These are phyloP conservation scores for Neonectria sp. DNA, from an alignment of 2,329 filamentous ascomycete species.

Conservation along the genomic window DNA sequence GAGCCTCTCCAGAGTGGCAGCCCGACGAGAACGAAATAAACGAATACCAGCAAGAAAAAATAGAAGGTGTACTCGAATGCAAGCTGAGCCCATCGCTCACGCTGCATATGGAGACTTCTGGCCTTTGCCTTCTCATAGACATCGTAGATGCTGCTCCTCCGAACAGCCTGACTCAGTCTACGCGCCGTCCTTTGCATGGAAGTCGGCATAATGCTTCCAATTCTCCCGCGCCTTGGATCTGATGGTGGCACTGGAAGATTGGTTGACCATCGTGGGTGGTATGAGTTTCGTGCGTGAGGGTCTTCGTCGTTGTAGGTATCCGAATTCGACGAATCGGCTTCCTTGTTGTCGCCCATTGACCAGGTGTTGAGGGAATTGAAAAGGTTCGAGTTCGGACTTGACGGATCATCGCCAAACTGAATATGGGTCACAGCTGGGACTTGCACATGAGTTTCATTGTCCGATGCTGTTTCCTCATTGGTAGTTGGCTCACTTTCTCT, in stretches of 20 bases:
- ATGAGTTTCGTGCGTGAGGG: not conserved
- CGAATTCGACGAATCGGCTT: not conserved
- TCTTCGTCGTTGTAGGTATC: not conserved
- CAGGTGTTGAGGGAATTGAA: not conserved
- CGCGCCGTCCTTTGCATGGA: not conserved
- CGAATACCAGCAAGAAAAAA: not conserved
- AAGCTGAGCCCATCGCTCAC: conserved; percentile 17
- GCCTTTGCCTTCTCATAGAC: conserved; percentile 27
- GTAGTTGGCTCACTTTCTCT: not conserved
- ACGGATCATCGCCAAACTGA: not conserved
- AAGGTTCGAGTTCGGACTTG: not conserved
- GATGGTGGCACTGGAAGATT: not conserved
- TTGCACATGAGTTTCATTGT: not conserved
- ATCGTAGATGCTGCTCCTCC: conserved; percentile 21
- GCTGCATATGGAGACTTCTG: conserved; percentile 16
- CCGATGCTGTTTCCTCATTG: not conserved
- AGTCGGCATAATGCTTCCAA: not conserved
- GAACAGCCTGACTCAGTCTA: not conserved
- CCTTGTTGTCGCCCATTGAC: not conserved
- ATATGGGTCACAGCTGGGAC: not conserved
- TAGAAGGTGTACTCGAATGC: conserved; percentile 24
- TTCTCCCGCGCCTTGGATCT: not conserved
- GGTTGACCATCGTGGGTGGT: not conserved
- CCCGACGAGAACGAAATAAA: conserved; percentile 28
- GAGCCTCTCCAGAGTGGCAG: conserved; percentile 24